Conservation (phyloP, 2,329 filamentous ascomycete genomes). For the Clathrospora elynae region DNA sequence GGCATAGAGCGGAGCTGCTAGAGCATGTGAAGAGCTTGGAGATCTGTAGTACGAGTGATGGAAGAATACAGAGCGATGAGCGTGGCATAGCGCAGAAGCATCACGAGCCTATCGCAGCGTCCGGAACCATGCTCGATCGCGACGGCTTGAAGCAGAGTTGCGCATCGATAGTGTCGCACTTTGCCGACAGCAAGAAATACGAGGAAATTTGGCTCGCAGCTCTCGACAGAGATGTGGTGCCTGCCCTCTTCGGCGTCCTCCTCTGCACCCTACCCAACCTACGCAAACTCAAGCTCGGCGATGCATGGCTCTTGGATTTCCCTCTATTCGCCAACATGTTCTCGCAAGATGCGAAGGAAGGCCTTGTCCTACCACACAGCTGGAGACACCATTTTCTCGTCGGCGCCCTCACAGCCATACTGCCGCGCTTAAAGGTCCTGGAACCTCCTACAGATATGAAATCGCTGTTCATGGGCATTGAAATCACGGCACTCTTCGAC, state of each 20-base stretch:
- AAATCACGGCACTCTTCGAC: conserved; percentile 4
- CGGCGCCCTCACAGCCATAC: not conserved
- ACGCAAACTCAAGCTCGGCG: conserved; percentile 14
- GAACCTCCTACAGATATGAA: conserved; percentile 18
- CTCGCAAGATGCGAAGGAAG: not conserved
- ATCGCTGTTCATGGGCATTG: not conserved
- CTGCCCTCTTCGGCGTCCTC: conserved; percentile 14
- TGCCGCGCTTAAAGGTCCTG: conserved; percentile 8
- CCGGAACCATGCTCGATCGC: not conserved
- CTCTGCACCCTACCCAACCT: conserved; percentile 17
- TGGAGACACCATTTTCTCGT: conserved; percentile 11
- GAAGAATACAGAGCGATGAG: not conserved
- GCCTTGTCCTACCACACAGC: not conserved
- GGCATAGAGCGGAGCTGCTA: conserved; percentile 6
- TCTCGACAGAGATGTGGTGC: conserved; percentile 12
- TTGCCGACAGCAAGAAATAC: not conserved
- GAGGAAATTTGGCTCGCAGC: conserved; percentile 4
- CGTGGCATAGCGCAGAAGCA: not conserved
- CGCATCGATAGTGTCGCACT: conserved; percentile 3
- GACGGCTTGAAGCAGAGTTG: conserved; percentile 4
- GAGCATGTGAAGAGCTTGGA: conserved; percentile 18
- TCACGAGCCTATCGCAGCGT: not conserved
- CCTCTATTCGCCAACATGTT: conserved; percentile 13
- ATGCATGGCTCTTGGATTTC: conserved; percentile 24
- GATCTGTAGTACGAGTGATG: conserved; percentile 19